Evolutionary conservation across 2,329 filamentous ascomycete genomes (phyloP).

Genomic region (Botrytis hyacinthi): DNA sequence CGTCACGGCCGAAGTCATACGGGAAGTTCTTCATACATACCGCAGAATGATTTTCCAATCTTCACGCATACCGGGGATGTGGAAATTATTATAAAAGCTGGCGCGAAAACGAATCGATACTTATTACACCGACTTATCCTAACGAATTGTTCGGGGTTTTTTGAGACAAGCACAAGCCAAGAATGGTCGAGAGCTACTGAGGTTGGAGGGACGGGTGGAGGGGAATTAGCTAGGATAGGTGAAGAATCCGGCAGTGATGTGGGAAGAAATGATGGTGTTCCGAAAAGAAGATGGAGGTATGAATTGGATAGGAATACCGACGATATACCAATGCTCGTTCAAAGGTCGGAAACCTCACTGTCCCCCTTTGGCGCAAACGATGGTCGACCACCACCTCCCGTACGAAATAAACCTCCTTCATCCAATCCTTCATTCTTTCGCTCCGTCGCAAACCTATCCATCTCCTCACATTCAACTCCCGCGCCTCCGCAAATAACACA

Average conservation of each 20-base stretch:
- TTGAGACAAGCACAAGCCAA: constrained; percentile 78
- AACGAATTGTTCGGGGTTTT: constrained; percentile 89
- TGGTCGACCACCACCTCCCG: constrained; percentile 47
- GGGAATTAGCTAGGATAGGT: constrained; percentile 52
- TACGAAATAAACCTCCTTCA: constrained; percentile 60
- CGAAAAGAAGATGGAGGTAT: constrained; percentile 71
- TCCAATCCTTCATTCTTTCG: constrained; percentile 75
- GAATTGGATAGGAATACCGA: constrained; percentile 76
- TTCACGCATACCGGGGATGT: constrained; percentile 91
- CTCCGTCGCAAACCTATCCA: constrained; percentile 75
- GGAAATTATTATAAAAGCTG: constrained; percentile 75
- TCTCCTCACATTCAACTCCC: constrained; percentile 50
- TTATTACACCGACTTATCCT: constrained; percentile 84
- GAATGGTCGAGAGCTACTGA: constrained; percentile 60
- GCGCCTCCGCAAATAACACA: constrained; percentile 48
- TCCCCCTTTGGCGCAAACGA: constrained; percentile 57
- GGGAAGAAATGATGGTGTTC: constrained; percentile 30
- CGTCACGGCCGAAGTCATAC: constrained; percentile 66
- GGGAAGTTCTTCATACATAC: constrained; percentile 64
- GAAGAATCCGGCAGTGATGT: constrained; percentile 45
- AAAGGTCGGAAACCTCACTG: constrained; percentile 56
- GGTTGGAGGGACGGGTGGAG: constrained; percentile 36
- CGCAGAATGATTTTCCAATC: constrained; percentile 88
- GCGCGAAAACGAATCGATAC: constrained; percentile 76
- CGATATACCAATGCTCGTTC: constrained; percentile 84